Percentiles rank a stretch among this genome's conserved stretches.
Evolutionary conservation across 1,284 basidiomycete genomes (phyloP).

Genomic region (Microbotryum lychnidis-dioicae): DNA sequence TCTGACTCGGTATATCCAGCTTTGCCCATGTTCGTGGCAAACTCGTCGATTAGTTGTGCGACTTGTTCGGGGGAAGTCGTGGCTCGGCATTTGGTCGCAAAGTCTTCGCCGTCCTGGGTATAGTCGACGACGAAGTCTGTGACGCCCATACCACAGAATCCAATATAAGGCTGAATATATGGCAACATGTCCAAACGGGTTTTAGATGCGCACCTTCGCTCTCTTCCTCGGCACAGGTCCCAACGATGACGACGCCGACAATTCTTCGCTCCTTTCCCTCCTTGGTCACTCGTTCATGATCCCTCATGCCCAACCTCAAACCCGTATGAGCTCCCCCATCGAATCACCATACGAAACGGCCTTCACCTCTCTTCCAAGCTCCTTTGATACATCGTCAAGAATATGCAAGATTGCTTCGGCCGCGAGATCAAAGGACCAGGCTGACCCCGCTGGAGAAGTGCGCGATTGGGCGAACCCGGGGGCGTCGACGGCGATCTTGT

Average conservation of each 20-base stretch:
- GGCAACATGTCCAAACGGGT: background rate
- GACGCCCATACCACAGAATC: too few relatives aligned
- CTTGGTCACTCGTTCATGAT: background rate
- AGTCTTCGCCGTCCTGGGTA: background rate
- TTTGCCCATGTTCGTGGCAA: slow-evolving; percentile 3
- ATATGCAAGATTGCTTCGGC: slow-evolving; percentile 2
- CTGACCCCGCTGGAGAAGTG: background rate
- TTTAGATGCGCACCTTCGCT: background rate
- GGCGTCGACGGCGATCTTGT: slow-evolving; percentile 5
- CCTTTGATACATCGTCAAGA: background rate
- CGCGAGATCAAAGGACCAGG: slow-evolving; percentile 9
- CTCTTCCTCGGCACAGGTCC: slow-evolving; percentile 9
- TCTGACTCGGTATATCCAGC: slow-evolving; percentile 3
- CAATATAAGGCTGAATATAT: background rate
- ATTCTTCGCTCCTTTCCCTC: background rate
- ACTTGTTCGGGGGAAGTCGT: background rate
- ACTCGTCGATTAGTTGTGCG: background rate
- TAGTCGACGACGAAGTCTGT: slow-evolving; percentile 7
- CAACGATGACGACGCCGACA: slow-evolving; percentile 3
- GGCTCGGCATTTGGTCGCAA: slow-evolving; percentile 1
- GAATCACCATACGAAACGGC: slow-evolving; percentile 5
- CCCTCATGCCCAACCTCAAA: slow-evolving; percentile 3
- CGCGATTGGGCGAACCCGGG: slow-evolving; percentile 4
- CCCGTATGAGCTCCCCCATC: slow-evolving; percentile 14
- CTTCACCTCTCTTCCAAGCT: background rate